Conservation (phyloP, 2,329 filamentous ascomycete species). For the Hymenoscyphus repandus region DNA sequence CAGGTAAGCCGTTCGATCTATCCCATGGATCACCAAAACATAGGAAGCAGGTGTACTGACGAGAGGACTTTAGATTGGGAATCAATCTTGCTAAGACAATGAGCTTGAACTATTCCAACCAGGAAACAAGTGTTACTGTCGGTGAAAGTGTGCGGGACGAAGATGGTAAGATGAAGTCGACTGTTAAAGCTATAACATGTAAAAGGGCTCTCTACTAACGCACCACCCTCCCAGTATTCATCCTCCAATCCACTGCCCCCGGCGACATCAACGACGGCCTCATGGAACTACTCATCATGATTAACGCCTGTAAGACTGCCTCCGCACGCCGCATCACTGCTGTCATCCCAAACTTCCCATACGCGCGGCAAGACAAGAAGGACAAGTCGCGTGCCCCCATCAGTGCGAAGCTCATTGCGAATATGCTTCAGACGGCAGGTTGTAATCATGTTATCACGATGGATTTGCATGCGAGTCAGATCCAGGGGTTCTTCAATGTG, state of each 20-base stretch:
- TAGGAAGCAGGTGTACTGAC: neutral
- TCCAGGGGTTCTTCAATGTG: conserved; percentile 91
- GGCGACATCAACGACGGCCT: conserved; percentile 97
- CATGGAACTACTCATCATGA: conserved; percentile 98
- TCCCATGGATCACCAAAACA: neutral
- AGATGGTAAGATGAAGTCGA: conserved; percentile 53
- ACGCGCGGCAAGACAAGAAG: conserved; percentile 96
- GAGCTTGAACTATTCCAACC: conserved; percentile 80
- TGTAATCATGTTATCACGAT: conserved; percentile 94
- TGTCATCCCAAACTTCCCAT: conserved; percentile 93
- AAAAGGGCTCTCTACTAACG: neutral
- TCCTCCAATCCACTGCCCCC: conserved; percentile 88
- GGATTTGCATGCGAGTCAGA: conserved; percentile 91
- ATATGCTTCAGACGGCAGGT: conserved; percentile 93
- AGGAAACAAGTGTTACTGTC: conserved; percentile 86
- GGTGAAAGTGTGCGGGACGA: conserved; percentile 95
- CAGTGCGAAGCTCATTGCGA: conserved; percentile 90
- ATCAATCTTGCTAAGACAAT: conserved; percentile 75
- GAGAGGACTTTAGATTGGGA: conserved; percentile 51
- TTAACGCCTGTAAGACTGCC: conserved; percentile 85
- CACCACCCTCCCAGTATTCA: conserved; percentile 63
- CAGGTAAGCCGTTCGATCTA: conserved; percentile 12
- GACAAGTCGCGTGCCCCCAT: conserved; percentile 95
- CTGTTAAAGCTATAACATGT: neutral
- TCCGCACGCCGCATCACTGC: conserved; percentile 89